Percentiles rank a stretch among this genome's conserved stretches.
These are phyloP conservation scores for Myrica gale DNA, from an alignment of 306 rosid genomes.

Conservation along the genomic window DNA sequence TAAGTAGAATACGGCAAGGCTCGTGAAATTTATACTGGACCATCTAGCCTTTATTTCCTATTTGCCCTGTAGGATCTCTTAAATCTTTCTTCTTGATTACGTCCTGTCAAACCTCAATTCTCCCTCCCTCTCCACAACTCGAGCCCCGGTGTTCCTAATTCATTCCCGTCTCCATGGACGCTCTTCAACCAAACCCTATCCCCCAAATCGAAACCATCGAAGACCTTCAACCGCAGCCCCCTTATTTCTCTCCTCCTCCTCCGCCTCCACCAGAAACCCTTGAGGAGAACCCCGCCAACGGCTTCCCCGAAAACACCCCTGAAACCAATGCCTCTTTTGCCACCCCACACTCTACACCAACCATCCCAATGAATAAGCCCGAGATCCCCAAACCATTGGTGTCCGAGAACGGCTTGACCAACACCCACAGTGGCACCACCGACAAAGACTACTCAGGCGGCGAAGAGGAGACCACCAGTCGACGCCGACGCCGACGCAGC, in stretches of 20 bases:
- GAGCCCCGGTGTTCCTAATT: too few species aligned
- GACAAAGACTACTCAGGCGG: slow-evolving; percentile 89
- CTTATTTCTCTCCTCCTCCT: slow-evolving; percentile 27
- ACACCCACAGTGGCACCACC: slow-evolving; percentile 72
- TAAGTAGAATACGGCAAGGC: too few species aligned
- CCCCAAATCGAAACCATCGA: slow-evolving; percentile 30
- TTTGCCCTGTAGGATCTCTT: too few species aligned
- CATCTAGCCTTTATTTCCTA: too few species aligned
- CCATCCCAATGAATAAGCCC: background rate
- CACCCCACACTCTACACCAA: background rate
- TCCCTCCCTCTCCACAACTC: too few species aligned
- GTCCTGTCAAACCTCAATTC: too few species aligned
- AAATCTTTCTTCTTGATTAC: too few species aligned
- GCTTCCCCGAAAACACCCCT: background rate
- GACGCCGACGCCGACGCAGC: slow-evolving; percentile 77
- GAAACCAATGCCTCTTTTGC: slow-evolving; percentile 15
- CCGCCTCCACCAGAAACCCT: slow-evolving; percentile 23
- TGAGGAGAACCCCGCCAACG: slow-evolving; percentile 12
- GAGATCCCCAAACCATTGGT: slow-evolving; percentile 42
- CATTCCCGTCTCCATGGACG: background rate
- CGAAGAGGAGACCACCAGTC: slow-evolving; percentile 84
- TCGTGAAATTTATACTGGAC: too few species aligned
- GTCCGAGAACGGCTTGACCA: slow-evolving; percentile 68
- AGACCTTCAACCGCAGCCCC: slow-evolving; percentile 1
- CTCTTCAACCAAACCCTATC: slow-evolving; percentile 33